phyloP scores from a whole-genome alignment of 148 eudicot genomes.

The Spergularia bocconei region DNA sequence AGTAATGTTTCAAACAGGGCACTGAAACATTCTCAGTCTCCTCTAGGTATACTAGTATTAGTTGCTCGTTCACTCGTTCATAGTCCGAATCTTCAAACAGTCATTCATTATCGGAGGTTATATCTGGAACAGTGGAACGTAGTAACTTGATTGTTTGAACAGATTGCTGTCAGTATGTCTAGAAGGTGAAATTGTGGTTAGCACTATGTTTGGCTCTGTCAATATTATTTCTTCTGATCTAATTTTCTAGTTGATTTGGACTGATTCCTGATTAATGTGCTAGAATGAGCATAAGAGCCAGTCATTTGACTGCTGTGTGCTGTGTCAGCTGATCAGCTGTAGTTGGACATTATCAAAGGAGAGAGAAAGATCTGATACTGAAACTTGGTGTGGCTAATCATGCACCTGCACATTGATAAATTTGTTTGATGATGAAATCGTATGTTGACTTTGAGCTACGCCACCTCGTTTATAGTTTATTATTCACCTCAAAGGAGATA shows the following conservation, averaged over 20 bases:
- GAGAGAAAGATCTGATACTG: background rate
- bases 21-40: too few relatives aligned
- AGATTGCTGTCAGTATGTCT: conserved; percentile 1
- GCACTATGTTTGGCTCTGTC: conserved; percentile 28
- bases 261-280: conserved; percentile 9
- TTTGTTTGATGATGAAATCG: background rate
- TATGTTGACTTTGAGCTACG: conserved; percentile 11
- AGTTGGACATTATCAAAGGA: conserved; percentile 15
- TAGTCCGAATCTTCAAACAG: too few relatives aligned
- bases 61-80: too few relatives aligned
- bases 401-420: conserved; percentile 11
- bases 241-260: background rate
- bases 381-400: background rate
- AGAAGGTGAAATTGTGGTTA: conserved; percentile 13
- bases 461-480: background rate
- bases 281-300: conserved; percentile 4
- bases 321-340: background rate
- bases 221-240: conserved; percentile 5
- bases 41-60: too few relatives aligned
- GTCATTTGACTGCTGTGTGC: background rate
- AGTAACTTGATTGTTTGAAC: conserved; percentile 12
- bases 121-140: background rate
- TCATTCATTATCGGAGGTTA: too few relatives aligned
- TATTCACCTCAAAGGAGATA: background rate
- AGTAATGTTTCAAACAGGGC: too few relatives aligned